Percentiles rank a stretch among this genome's conserved stretches.
Conservation (phyloP, 805 yeast species). For the Saturnispora halmiae region DNA sequence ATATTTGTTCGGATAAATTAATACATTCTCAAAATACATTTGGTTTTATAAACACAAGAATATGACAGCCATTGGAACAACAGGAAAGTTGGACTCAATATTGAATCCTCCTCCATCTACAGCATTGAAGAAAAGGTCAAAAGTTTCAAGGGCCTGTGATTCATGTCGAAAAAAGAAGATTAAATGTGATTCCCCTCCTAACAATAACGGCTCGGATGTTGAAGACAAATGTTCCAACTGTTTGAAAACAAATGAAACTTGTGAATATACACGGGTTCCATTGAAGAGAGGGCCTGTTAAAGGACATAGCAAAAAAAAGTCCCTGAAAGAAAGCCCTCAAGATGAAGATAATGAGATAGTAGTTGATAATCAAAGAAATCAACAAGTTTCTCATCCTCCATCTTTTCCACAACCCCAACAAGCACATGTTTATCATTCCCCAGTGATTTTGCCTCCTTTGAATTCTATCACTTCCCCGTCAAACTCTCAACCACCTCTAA, state of each 20-base stretch:
- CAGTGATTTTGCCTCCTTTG: conserved; percentile 23
- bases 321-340: conserved; percentile 1
- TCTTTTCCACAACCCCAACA: neutral
- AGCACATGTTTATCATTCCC: too few relatives aligned
- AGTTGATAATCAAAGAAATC: too few relatives aligned
- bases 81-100: neutral
- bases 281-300: conserved; percentile 74
- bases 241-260: conserved; percentile 45
- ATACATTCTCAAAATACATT: too few relatives aligned
- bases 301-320: conserved; percentile 36
- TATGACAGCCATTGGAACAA: neutral
- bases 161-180: conserved; percentile 68
- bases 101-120: neutral
- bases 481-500: neutral
- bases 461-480: conserved; percentile 1
- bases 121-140: conserved; percentile 45
- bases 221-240: conserved; percentile 55
- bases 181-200: conserved; percentile 56
- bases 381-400: neutral
- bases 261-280: conserved; percentile 65
- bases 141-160: conserved; percentile 76
- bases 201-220: conserved; percentile 36
- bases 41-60: too few relatives aligned
- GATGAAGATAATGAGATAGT: neutral
- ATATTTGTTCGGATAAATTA: too few relatives aligned